Evolutionary conservation across 495 filamentous ascomycete genomes (phyloP).

Genomic region (Cudoniella acicularis): DNA sequence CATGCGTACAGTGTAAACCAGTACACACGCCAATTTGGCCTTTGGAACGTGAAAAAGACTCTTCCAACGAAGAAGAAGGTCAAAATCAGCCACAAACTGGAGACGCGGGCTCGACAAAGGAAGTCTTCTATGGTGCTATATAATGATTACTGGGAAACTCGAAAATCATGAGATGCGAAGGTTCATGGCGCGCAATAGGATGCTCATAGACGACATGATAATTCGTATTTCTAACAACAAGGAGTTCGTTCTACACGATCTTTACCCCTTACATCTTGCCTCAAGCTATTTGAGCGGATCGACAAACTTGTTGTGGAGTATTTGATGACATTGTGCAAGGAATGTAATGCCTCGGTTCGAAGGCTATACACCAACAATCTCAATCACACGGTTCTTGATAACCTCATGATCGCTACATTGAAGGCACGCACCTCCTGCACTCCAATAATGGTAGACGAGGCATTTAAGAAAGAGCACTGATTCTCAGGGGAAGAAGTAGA

Average conservation of each 20-base stretch:
- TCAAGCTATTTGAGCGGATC: slow-evolving; percentile 36
- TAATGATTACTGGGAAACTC: slow-evolving; percentile 18
- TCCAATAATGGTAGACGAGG: slow-evolving; percentile 39
- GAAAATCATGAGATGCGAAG: slow-evolving; percentile 34
- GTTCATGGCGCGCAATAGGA: slow-evolving; percentile 34
- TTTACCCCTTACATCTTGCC: slow-evolving; percentile 39
- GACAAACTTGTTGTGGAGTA: slow-evolving; percentile 34
- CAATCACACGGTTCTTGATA: slow-evolving; percentile 41
- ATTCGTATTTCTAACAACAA: background rate
- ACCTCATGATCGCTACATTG: slow-evolving; percentile 36
- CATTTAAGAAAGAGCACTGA: slow-evolving; percentile 39
- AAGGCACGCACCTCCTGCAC: slow-evolving; percentile 33
- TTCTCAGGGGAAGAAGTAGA: slow-evolving; percentile 37
- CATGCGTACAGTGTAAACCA: slow-evolving; percentile 30
- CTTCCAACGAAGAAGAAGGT: slow-evolving; percentile 27
- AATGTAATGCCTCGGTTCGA: slow-evolving; percentile 12
- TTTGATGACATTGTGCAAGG: slow-evolving; percentile 15
- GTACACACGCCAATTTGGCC: slow-evolving; percentile 40
- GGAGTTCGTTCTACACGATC: slow-evolving; percentile 20
- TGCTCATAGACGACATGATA: slow-evolving; percentile 11
- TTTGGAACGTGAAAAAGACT: slow-evolving; percentile 38
- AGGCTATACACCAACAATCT: slow-evolving; percentile 29
- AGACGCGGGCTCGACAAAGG: slow-evolving; percentile 23
- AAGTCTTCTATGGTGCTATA: slow-evolving; percentile 25
- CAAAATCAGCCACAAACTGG: slow-evolving; percentile 11